Evolutionary conservation across 2,329 filamentous ascomycete genomes (phyloP), one percentile per base, ranked within the genome.

Genomic region (Beauveria brongniartii): DNA sequence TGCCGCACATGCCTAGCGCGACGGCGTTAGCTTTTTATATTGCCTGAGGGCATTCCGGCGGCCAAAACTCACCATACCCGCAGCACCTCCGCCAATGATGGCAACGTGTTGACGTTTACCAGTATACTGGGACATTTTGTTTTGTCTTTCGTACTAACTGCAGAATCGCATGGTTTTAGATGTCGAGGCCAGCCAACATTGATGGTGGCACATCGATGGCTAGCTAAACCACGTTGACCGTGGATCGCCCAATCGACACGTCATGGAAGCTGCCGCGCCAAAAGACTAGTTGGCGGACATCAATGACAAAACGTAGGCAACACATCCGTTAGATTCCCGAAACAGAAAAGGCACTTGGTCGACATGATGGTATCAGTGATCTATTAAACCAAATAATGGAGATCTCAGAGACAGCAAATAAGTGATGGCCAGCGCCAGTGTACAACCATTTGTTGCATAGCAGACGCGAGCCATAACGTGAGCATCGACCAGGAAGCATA

Each of bases 41-140:
- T n/a, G 30, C 5, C 12, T 24, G 34, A 41, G 26, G 55, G 43
- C 30, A n/a, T n/a, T 22, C 14, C 3, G 16, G 1, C 28, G 4
- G 28, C 16, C 26, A 30, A 34, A n/a, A 51, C 68, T 62, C 65
- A 81, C 79, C 82, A 81, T 84, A 70, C 85, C 85, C 50, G 85
- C 82, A 43, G 84, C 84, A 28, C 85, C 86, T 34, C 81, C 85
- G 3, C 85, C 85, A 30, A 88, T 78, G 26, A 88, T 77, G 12
- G 83, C 77, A 22, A 88, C 75, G 64, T 78, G 58, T 37, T 61
- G 80, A 65, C 81, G 82, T 60, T 67, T 62, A 20, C 44, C 40
- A 18, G 14, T 58, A 40, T 37, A 28, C 16, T 52, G 18, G 18
- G 56, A 3, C 56, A 59, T 59, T 46, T 44, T 8, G 12, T 5